Base-by-base conservation (phyloP, 2,329 filamentous ascomycete species). In the Alternaria solani region DNA sequence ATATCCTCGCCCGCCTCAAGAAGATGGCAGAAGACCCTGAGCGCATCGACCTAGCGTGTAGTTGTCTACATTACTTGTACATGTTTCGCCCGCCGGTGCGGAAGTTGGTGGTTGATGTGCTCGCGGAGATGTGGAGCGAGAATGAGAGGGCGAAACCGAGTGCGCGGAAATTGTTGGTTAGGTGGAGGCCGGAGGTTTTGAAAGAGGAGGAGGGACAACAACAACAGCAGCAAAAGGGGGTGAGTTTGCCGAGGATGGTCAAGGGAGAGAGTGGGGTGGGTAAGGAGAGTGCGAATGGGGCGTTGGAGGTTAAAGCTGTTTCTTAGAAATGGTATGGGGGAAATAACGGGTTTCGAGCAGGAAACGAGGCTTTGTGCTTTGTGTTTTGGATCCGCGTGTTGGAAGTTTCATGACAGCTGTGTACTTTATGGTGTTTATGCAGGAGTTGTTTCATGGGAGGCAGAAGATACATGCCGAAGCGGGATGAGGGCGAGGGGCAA, bases 1-100 rank as follows among this genome's bases (percentile, higher is more conserved):
- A 86, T 11, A 88, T 98, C 62, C 84, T 98, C 2, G 84, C 89
- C 47, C 87, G 91, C 51, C 88, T 98, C 36, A 85, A 85, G 68
- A 85, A 83, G 60, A 80, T 90, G 58, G 87, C 88, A 1, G 83
- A 85, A 66, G 88, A 90, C 74, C 88, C 88, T 0, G 88, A 90
- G 69, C 81, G 88, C 48, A 86, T 89, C 48, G 82, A 82, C 47
- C 80, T 89, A 42, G 86, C 85, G 26, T 82, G 86, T 20, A 85
- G 85, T 66, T 81, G 86, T 12, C 76, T 89, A 61, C 81, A 88
- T 79, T 87, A 79, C 63, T 80, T 80, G 51, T 60, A 70, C 57
- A 71, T 71, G 65, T 68, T 88, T 69, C 81, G 86, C n/a, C 86
- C 87, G 5, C 87, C 87, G 0, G 85, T 84, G 1, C 80, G 86